Conservation (phyloP, 1,284 basidiomycete species). For the Bjerkandera adusta region DNA sequence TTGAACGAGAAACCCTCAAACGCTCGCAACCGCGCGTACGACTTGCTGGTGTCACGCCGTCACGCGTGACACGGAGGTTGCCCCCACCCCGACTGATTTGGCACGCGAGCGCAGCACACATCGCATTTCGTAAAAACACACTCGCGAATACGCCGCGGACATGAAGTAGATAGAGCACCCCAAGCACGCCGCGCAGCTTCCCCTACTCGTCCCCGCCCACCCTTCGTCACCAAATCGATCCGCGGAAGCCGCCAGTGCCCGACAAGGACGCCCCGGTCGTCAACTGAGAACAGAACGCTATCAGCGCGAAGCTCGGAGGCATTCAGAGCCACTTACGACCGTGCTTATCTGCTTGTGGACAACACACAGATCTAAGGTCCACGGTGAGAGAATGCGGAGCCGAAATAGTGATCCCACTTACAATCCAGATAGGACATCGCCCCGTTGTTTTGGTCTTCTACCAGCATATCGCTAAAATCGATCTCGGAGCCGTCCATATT, state of each 20-base stretch:
- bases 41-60: constrained; percentile 5
- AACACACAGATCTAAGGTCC: constrained; percentile 44
- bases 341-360: constrained; percentile 59
- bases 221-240: constrained; percentile 20
- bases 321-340: constrained; percentile 45
- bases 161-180: too few species aligned
- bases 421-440: constrained; percentile 88
- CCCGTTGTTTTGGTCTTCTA: constrained; percentile 97
- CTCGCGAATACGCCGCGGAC: too few species aligned
- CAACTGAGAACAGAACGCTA: constrained; percentile 15
- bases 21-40: constrained; percentile 10
- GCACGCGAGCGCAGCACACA: too few species aligned
- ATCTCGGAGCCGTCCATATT: constrained; percentile 93
- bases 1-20: constrained; percentile 14
- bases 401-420: constrained; percentile 31
- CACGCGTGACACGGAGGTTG: too few species aligned
- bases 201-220: too few species aligned
- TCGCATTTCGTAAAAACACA: too few species aligned
- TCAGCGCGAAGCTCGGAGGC: neutral
- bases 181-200: too few species aligned
- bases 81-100: too few species aligned
- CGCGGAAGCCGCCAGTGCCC: constrained; percentile 18
- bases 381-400: neutral
- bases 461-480: constrained; percentile 95
- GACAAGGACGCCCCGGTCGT: constrained; percentile 26